These are phyloP conservation scores for Sisymbrium altissimum DNA, from an alignment of 345 rosid genomes.

Conservation along the genomic window DNA sequence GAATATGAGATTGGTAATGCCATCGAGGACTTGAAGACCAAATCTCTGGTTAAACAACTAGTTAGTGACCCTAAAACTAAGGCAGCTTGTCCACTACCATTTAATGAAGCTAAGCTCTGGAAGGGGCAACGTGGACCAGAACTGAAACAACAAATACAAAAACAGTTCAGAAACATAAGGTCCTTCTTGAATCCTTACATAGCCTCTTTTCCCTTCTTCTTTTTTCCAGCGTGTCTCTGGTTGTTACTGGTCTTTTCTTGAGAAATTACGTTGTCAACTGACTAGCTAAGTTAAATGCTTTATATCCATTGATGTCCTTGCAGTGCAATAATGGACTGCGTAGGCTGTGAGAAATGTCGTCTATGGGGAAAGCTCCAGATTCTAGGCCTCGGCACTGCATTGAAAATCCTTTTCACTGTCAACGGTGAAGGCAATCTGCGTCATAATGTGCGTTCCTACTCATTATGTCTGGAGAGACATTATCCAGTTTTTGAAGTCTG, in stretches of 20 bases:
- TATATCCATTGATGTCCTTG: conserved; percentile 11
- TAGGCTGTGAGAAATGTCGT: conserved; percentile 97
- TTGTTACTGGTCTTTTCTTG: not conserved
- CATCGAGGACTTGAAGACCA: conserved; percentile 76
- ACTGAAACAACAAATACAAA: conserved; percentile 72
- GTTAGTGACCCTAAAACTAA: conserved; percentile 65
- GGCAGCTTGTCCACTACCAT: conserved; percentile 94
- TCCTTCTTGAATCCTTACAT: conserved; percentile 25
- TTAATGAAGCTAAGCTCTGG: conserved; percentile 97
- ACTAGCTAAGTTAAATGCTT: not conserved
- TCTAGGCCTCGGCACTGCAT: conserved; percentile 93
- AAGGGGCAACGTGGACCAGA: conserved; percentile 95
- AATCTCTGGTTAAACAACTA: conserved; percentile 74
- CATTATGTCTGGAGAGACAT: not conserved
- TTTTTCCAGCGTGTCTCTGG: not conserved
- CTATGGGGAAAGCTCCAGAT: conserved; percentile 99
- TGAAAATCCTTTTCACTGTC: conserved; percentile 83
- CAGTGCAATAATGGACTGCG: conserved; percentile 95
- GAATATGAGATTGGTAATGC: conserved; percentile 81
- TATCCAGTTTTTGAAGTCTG: not conserved
- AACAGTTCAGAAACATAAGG: conserved; percentile 94
- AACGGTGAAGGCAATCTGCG: conserved; percentile 48
- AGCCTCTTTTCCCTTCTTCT: not conserved
- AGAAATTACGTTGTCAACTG: no score
- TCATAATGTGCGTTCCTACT: conserved; percentile 51